Evolutionary conservation across 768 basidiomycete species (phyloP).

Genomic region (Boletus sp.): DNA sequence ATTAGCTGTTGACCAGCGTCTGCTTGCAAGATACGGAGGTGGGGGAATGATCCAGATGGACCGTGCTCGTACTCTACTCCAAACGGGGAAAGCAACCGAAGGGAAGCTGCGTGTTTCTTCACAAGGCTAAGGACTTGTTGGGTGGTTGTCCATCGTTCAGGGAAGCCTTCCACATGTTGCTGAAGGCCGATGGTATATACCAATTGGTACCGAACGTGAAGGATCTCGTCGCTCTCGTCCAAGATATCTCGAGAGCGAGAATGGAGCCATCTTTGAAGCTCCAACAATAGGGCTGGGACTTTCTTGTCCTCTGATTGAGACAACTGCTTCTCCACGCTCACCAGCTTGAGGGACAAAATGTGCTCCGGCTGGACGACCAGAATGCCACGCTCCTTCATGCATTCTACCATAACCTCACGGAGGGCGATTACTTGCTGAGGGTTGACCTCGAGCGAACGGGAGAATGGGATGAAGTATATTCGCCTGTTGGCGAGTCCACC

Average conservation of each 20-base stretch:
- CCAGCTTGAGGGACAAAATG: constrained; percentile 48
- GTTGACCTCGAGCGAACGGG: constrained; percentile 35
- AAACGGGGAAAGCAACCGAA: constrained; percentile 4
- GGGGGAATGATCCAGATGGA: constrained; percentile 21
- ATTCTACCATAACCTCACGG: constrained; percentile 36
- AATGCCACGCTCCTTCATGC: constrained; percentile 40
- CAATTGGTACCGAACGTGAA: constrained; percentile 38
- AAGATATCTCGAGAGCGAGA: constrained; percentile 27
- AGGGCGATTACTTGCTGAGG: constrained; percentile 23
- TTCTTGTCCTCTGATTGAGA: not conserved
- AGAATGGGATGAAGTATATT: constrained; percentile 51
- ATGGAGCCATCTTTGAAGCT: constrained; percentile 28
- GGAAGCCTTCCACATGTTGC: constrained; percentile 27
- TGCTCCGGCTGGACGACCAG: constrained; percentile 54
- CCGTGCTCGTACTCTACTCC: constrained; percentile 20
- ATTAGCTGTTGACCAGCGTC: constrained; percentile 14
- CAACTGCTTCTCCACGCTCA: constrained; percentile 40
- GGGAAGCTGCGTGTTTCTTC: constrained; percentile 8
- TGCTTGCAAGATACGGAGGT: constrained; percentile 20
- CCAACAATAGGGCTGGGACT: constrained; percentile 22
- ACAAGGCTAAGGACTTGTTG: constrained; percentile 33
- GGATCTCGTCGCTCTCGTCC: constrained; percentile 33
- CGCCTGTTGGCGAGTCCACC: constrained; percentile 45
- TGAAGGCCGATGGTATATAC: constrained; percentile 37
- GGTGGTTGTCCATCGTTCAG: constrained; percentile 35